Percentiles rank a stretch among this genome's conserved stretches.
Evolutionary conservation across 352 stramenopile genomes (phyloP).

Genomic region (Hyaloperonospora brassicae): DNA sequence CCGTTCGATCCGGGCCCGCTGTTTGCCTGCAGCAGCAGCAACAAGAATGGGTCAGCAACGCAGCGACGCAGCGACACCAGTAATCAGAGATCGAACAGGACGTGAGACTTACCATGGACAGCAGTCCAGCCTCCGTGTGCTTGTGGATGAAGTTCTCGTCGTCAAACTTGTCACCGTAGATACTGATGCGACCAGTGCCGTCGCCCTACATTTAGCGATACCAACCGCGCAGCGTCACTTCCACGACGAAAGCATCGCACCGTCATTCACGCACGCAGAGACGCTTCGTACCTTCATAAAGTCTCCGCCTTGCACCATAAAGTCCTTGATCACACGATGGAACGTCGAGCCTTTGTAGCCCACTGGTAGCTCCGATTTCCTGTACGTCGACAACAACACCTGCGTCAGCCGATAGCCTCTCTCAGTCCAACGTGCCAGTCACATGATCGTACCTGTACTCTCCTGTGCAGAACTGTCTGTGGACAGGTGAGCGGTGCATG

Average conservation of each 20-base stretch:
- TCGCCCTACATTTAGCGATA: conserved; percentile 44
- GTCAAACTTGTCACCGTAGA: conserved; percentile 84
- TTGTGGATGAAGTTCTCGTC: conserved; percentile 82
- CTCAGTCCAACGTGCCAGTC: not conserved
- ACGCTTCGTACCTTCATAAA: conserved; percentile 57
- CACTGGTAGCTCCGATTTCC: conserved; percentile 74
- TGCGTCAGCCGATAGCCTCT: conserved; percentile 3
- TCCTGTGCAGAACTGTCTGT: conserved; percentile 94
- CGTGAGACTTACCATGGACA: conserved; percentile 59
- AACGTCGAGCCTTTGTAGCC: conserved; percentile 86
- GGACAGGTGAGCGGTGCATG: conserved; percentile 1
- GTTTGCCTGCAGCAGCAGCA: conserved; percentile 68
- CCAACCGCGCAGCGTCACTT: conserved; percentile 8
- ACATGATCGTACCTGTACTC: conserved; percentile 78
- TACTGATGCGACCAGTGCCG: conserved; percentile 75
- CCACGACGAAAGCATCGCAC: not conserved
- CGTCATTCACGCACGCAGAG: not conserved
- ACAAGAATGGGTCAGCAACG: conserved; percentile 1
- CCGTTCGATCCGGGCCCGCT: conserved; percentile 90
- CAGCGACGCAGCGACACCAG: not conserved
- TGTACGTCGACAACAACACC: conserved; percentile 20
- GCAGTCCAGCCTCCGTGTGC: conserved; percentile 65
- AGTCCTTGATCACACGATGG: conserved; percentile 88
- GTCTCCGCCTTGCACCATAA: conserved; percentile 87
- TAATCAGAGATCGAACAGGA: conserved; percentile 2